Conservation (phyloP, 768 basidiomycete genomes). For the Leucosporidium yakuticum region DNA sequence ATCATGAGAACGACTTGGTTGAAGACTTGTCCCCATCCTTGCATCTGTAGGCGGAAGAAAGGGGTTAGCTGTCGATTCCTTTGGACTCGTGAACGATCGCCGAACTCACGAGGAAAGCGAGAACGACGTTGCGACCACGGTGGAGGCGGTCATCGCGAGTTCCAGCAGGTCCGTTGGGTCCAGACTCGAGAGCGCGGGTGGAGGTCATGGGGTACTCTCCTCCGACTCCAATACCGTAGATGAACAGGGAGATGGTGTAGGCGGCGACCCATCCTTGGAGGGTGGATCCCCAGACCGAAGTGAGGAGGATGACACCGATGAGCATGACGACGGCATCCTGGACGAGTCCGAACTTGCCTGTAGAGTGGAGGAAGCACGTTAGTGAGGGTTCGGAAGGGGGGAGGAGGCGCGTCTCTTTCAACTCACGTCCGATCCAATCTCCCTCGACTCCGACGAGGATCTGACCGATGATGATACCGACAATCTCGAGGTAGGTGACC, state of each 20-base stretch:
- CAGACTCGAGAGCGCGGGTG: slow-evolving; percentile 44
- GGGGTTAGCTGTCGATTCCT: background rate
- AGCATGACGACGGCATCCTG: slow-evolving; percentile 48
- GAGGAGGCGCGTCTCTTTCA: background rate
- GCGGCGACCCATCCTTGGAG: slow-evolving; percentile 47
- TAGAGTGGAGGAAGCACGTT: background rate
- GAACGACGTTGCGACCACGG: slow-evolving; percentile 46
- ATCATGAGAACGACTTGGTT: slow-evolving; percentile 44
- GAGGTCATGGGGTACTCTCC: slow-evolving; percentile 47
- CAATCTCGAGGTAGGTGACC: slow-evolving; percentile 44
- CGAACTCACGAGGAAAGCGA: slow-evolving; percentile 45
- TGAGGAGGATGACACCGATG: slow-evolving; percentile 46
- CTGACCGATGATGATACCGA: slow-evolving; percentile 47
- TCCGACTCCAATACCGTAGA: slow-evolving; percentile 41
- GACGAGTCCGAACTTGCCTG: slow-evolving; percentile 41
- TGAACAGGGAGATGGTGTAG: slow-evolving; percentile 45
- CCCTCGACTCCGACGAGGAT: slow-evolving; percentile 44
- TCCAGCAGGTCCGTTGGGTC: slow-evolving; percentile 34
- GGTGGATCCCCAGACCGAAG: slow-evolving; percentile 45
- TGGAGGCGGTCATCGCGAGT: slow-evolving; percentile 47
- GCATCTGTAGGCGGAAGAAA: background rate
- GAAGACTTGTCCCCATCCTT: slow-evolving; percentile 22
- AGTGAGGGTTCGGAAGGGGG: background rate
- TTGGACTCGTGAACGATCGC: background rate
- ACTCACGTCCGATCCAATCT: slow-evolving; percentile 46